A percentile compares a stretch with the other conserved stretches of the same genome.
phyloP scores from a whole-genome alignment of 2,329 filamentous ascomycete genomes.

The Pseudogymnoascus sp. region DNA sequence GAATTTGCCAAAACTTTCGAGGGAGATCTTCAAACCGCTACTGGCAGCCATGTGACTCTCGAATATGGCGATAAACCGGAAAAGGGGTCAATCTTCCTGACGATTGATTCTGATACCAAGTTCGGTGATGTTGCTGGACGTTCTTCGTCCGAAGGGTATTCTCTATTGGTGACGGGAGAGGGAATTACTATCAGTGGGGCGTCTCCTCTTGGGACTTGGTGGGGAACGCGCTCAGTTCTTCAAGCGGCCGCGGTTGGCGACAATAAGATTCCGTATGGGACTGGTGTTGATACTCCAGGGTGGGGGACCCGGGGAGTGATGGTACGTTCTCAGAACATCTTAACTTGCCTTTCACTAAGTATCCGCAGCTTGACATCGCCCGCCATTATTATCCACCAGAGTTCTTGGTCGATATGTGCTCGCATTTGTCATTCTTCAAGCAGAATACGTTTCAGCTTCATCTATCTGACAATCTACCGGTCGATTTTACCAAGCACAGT shows the following conservation, averaged over 20 bases:
- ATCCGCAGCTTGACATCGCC: conserved; percentile 39
- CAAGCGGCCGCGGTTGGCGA: conserved; percentile 39
- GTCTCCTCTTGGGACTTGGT: conserved; percentile 47
- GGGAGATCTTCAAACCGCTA: conserved; percentile 27
- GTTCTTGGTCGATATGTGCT: conserved; percentile 48
- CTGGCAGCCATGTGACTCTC: conserved; percentile 28
- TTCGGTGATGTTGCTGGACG: conserved; percentile 39
- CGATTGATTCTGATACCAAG: conserved; percentile 32
- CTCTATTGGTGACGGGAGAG: conserved; percentile 33
- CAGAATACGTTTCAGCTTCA: conserved; percentile 51
- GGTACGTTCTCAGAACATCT: conserved; percentile 20
- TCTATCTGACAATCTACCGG: conserved; percentile 47
- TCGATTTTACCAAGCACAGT: conserved; percentile 41
- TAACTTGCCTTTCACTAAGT: conserved; percentile 10
- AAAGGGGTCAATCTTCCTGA: conserved; percentile 36
- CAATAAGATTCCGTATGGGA: conserved; percentile 35
- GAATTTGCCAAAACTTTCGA: conserved; percentile 41
- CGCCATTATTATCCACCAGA: conserved; percentile 47
- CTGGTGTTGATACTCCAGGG: conserved; percentile 40
- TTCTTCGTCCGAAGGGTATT: conserved; percentile 41
- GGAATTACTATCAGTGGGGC: conserved; percentile 42
- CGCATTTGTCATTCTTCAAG: conserved; percentile 53
- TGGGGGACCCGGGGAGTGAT: conserved; percentile 42
- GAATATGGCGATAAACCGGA: conserved; percentile 19
- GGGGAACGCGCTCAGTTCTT: conserved; percentile 47